Percentiles rank a stretch among this genome's conserved stretches.
Conservation (phyloP, 441 rosid species). For the Bruguiera hainesii region DNA sequence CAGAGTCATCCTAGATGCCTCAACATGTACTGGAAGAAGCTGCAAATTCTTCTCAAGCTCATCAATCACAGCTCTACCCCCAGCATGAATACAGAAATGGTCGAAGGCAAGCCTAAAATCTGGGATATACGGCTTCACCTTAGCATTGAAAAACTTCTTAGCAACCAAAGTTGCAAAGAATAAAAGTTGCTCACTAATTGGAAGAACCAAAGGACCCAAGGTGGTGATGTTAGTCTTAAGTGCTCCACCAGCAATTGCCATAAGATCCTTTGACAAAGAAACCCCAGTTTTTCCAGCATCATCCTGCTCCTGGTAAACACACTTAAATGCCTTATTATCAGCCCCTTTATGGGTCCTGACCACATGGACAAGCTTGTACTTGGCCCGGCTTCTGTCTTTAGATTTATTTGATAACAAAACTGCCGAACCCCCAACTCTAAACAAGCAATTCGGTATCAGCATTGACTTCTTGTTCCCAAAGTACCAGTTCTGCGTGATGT, state of each 20-base stretch:
- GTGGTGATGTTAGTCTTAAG: conserved; percentile 82
- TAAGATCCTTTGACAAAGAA: conserved; percentile 77
- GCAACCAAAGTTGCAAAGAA: conserved; percentile 60
- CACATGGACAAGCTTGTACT: conserved; percentile 74
- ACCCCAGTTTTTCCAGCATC: conserved; percentile 80
- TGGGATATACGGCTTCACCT: conserved; percentile 73
- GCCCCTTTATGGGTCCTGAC: conserved; percentile 86
- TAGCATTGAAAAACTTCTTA: conserved; percentile 61
- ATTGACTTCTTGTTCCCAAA: conserved; percentile 88
- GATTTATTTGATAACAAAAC: conserved; percentile 65
- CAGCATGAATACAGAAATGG: conserved; percentile 93
- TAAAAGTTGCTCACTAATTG: conserved; percentile 80
- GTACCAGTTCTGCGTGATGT: conserved; percentile 84
- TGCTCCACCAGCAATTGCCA: conserved; percentile 84
- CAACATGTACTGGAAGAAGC: conserved; percentile 68
- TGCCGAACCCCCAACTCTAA: conserved; percentile 75
- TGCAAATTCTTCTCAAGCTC: conserved; percentile 88
- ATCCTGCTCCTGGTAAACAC: conserved; percentile 93
- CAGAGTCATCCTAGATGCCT: conserved; percentile 89
- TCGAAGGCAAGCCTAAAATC: conserved; percentile 89
- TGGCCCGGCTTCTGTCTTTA: conserved; percentile 46
- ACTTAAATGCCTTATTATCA: conserved; percentile 72
- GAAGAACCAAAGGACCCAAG: conserved; percentile 86
- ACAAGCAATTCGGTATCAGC: conserved; percentile 86
- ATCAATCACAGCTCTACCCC: conserved; percentile 89